Evolutionary conservation across 805 yeast species (phyloP).

Genomic region (Sugiyamaella qingdaonensis): DNA sequence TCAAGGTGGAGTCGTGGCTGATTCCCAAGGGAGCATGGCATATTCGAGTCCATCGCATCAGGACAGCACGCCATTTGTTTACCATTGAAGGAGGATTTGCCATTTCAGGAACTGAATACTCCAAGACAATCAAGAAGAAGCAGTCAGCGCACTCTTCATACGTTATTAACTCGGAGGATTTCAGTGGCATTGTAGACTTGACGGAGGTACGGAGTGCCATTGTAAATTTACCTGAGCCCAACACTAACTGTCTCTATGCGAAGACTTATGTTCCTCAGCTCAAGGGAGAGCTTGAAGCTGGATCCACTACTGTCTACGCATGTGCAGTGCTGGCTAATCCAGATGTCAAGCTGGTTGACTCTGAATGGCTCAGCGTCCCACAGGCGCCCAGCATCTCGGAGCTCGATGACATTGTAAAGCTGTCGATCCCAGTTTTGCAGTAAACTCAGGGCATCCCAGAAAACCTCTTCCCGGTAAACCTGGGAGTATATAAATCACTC

Average conservation of each 20-base stretch:
- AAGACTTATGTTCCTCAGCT: conserved; percentile 14
- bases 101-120: conserved; percentile 6
- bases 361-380: conserved; percentile 8
- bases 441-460: too few relatives aligned
- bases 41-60: conserved; percentile 17
- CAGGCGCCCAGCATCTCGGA: conserved; percentile 2
- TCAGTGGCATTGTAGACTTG: conserved; percentile 13
- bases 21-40: conserved; percentile 18
- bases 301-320: conserved; percentile 2
- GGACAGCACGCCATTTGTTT: conserved; percentile 3
- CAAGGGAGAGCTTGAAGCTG: conserved; percentile 7
- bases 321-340: conserved; percentile 14
- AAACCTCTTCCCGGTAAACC: too few relatives aligned
- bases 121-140: conserved; percentile 3
- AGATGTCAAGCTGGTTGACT: background rate
- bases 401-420: conserved; percentile 4
- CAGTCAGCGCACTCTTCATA: background rate
- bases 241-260: conserved; percentile 9
- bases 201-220: conserved; percentile 4
- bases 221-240: conserved; percentile 9
- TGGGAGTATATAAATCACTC: too few relatives aligned
- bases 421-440: conserved; percentile 8
- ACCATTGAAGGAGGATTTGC: conserved; percentile 22
- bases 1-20: conserved; percentile 18
- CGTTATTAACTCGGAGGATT: conserved; percentile 10